Percentiles rank a stretch among this genome's conserved stretches.
Conservation (phyloP, 2,329 filamentous ascomycete genomes). For the Samsoniella hepiali region DNA sequence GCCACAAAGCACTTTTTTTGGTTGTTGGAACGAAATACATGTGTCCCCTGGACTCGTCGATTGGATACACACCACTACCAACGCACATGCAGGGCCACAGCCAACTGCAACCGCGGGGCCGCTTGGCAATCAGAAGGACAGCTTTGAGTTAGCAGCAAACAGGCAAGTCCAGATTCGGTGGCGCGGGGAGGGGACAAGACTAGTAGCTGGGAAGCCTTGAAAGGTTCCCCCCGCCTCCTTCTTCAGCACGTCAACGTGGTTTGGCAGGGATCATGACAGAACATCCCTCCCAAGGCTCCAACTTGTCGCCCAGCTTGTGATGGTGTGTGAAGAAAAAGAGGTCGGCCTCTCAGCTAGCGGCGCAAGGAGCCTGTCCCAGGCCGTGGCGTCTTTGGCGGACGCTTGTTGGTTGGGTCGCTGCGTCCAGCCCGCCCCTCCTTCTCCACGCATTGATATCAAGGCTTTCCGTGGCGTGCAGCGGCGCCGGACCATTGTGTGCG, state of each 20-base stretch:
- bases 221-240: background rate
- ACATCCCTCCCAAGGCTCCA: background rate
- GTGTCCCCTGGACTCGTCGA: background rate
- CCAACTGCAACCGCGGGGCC: background rate
- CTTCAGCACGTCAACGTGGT: background rate
- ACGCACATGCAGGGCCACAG: background rate
- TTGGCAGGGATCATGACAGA: conserved; percentile 3
- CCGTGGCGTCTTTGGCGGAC: conserved; percentile 11
- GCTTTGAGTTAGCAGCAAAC: background rate
- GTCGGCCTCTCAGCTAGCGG: background rate
- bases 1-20: background rate
- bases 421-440: background rate
- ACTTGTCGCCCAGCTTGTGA: background rate
- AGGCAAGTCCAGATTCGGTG: background rate
- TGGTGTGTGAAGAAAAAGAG: background rate
- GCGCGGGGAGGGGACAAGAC: background rate
- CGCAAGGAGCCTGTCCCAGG: background rate
- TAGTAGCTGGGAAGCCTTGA: background rate
- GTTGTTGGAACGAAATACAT: background rate
- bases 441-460: background rate
- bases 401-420: conserved; percentile 1
- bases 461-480: background rate
- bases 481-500: too few species aligned
- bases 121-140: background rate
- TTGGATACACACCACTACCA: background rate